Base-by-base conservation (phyloP, 371 early-diverging fungal species). In the Mucor piriformis region DNA sequence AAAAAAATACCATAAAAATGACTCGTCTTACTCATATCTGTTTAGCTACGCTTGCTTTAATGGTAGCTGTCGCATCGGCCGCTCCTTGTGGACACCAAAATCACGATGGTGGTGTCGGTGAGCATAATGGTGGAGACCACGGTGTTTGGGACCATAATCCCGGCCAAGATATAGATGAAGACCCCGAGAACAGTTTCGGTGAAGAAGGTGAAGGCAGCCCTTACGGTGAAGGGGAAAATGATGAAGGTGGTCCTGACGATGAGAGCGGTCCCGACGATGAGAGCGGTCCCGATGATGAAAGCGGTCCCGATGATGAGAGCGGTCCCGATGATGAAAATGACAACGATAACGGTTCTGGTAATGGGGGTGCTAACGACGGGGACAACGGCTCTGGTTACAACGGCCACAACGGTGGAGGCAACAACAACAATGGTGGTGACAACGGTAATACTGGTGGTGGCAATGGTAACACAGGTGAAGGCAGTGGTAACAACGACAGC, bases 71-170 rank as follows among this genome's bases (percentile, higher is more conserved):
- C 12, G 46, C 49, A 3, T 34, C 44, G 34, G 49, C 66, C 49
- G 66, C 66, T 43, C 66, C 66, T 37, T 66, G 66, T 46, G 43
- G 47, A 23, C 57, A n/a, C n/a, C n/a, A 52, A 35, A 46, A 25
- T 20, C 33, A n/a, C 29, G 54, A 47, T 18, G 35, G 16, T 23
- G 50, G 37, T 24, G 43, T 47, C 32, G n/a, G 18, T 25, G 16
- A 47, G 13, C 42, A 25, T 16, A 4, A 7, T 37, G 52, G 21
- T 24, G 34, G 33, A 5, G 29, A 18, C 32, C 16, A 23, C n/a
- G 54, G 46, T 12, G 48, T 20, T 42, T 35, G 16, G 24, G 37
- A 29, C 5, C 25, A 24, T n/a, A 21, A 21, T 18, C 18, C 10
- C 7, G 27, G 15, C 15, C 15, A 18, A 32, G 50, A 32, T 18